Evolutionary conservation across 2,329 filamentous ascomycete genomes (phyloP), one percentile per base, ranked within the genome.

Genomic region (Aspergillus melleus): DNA sequence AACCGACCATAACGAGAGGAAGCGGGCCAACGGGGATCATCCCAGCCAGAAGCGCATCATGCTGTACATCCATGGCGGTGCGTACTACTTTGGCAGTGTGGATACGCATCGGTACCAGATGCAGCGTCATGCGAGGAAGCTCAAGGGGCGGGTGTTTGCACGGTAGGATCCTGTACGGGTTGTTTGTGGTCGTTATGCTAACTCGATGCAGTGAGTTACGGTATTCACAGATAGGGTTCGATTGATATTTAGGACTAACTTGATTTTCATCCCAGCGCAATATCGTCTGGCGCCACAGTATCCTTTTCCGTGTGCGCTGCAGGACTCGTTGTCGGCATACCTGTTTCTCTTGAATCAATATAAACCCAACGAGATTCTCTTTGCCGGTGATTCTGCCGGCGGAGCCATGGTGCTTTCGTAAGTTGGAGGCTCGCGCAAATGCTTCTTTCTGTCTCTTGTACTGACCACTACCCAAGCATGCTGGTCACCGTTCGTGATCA

Each of bases 101-200:
- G 93, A 97, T 72, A 93, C 96, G 75, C 95, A 98, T 79, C 88
- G 95, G n/a, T 98, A 98, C 77, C 94, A 98, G 81, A 88, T 99
- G 83, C 95, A 99, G 76, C 85, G 94, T 52, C 93, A 98, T 82
- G 95, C 95, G 29, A 85, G 95, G 56, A 98, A 98, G 78, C 83
- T 99, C 61, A 92, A 95, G 76, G 94, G 92, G 19, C 85, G 92
- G 57, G 90, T 97, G 8, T 87, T 98, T 74, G 92, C 94, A 24
- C 90, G 77, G 78, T 79, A 74, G 65, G 75, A 10, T 52, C 24
- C 24, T 57, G 22, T 5, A 30, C 8, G 4, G 9, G 24, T 12
- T n/a, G 42, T 49, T 44, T 10, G 52, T 19, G 22, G 42, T 39
- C 22, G 10, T 46, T 24, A 54, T 58, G 54, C 70, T 72, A 63